Evolutionary conservation across 148 eudicot genomes (phyloP).

Genomic region (Selenicereus undatus): DNA sequence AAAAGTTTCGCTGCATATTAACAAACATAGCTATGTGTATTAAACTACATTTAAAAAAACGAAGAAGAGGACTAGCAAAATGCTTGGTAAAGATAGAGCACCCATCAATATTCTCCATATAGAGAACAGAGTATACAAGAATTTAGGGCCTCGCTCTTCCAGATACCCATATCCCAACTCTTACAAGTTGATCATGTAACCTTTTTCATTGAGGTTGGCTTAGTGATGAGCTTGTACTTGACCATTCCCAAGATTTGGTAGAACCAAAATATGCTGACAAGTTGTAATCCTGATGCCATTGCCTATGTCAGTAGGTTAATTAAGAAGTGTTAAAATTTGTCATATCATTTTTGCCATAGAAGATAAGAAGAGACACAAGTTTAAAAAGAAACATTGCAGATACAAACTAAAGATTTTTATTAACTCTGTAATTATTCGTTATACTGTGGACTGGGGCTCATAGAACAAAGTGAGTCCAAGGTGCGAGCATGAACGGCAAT

Average conservation of each 20-base stretch:
- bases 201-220: conserved; percentile 36
- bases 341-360: not conserved
- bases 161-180: not conserved
- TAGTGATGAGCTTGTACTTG: conserved; percentile 45
- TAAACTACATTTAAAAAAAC: too few species aligned
- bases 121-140: not conserved
- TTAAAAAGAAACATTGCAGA: not conserved
- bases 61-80: too few species aligned
- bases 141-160: not conserved
- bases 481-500: too few species aligned
- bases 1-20: too few species aligned
- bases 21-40: too few species aligned
- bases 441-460: too few species aligned
- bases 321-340: not conserved
- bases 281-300: conserved; percentile 78
- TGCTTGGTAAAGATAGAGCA: too few species aligned
- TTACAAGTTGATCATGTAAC: conserved; percentile 8
- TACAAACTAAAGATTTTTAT: not conserved
- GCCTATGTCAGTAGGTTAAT: conserved; percentile 39
- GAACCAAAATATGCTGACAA: conserved; percentile 92
- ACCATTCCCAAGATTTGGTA: conserved; percentile 81
- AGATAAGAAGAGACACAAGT: not conserved
- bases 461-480: too few species aligned
- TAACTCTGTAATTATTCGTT: too few species aligned
- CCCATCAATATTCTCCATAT: too few species aligned